phyloP scores from a whole-genome alignment of 169 alveolate genomes.

The Plasmodium ovale region DNA sequence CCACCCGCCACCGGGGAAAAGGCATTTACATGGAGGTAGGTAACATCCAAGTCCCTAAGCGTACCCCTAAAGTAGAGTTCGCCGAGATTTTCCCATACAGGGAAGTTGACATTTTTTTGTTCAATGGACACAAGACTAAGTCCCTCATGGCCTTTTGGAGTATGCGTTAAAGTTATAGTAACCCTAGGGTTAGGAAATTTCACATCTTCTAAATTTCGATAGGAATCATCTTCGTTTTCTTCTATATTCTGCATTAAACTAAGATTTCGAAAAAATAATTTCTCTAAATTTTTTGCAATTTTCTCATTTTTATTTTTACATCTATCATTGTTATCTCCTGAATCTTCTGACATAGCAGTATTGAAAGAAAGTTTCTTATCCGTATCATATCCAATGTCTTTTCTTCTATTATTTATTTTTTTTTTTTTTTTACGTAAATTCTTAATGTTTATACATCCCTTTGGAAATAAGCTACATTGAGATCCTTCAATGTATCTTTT shows the following conservation, averaged over 20 bases:
- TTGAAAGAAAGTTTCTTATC: slow-evolving; percentile 18
- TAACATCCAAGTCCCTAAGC: slow-evolving; percentile 83
- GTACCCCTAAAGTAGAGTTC: slow-evolving; percentile 88
- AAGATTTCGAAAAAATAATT: slow-evolving; percentile 37
- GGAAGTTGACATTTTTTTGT: slow-evolving; percentile 66
- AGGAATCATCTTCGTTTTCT: slow-evolving; percentile 43
- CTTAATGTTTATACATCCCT: slow-evolving; percentile 1
- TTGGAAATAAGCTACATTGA: slow-evolving; percentile 21
- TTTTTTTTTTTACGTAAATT: slow-evolving; percentile 25
- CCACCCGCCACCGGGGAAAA: not conserved
- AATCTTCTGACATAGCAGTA: slow-evolving; percentile 14
- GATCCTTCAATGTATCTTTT: slow-evolving; percentile 11
- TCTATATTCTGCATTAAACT: slow-evolving; percentile 45
- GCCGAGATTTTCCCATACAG: slow-evolving; percentile 89
- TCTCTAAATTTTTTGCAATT: slow-evolving; percentile 42
- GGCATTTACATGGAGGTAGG: slow-evolving; percentile 76
- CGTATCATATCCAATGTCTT: not conserved
- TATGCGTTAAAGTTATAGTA: slow-evolving; percentile 41
- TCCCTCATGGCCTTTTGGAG: slow-evolving; percentile 67
- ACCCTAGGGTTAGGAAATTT: slow-evolving; percentile 66
- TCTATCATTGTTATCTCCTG: slow-evolving; percentile 9
- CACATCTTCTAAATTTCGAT: slow-evolving; percentile 48
- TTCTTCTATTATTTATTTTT: slow-evolving; percentile 40
- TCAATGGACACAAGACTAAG: slow-evolving; percentile 21
- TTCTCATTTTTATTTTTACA: slow-evolving; percentile 12